Percentiles rank a stretch among this genome's conserved stretches.
Conservation (phyloP, 805 yeast species). For the Ogataea pignaliae region DNA sequence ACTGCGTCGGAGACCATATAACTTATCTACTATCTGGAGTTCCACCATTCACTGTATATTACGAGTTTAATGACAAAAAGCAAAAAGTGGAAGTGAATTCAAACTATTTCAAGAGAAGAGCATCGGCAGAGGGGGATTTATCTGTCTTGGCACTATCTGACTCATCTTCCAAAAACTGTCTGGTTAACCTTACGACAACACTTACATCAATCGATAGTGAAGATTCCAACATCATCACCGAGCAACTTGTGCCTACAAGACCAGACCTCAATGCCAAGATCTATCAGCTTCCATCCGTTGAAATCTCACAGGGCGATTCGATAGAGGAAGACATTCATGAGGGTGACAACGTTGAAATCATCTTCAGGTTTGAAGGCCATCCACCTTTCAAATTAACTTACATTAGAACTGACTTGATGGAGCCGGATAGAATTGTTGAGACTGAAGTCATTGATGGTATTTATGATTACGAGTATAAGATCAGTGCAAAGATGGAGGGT, state of each 20-base stretch:
- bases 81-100: conserved; percentile 48
- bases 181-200: conserved; percentile 50
- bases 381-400: conserved; percentile 91
- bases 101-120: conserved; percentile 54
- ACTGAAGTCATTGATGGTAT: conserved; percentile 65
- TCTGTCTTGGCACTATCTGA: conserved; percentile 67
- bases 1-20: conserved; percentile 92
- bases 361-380: conserved; percentile 75
- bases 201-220: conserved; percentile 16
- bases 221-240: neutral
- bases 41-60: conserved; percentile 74
- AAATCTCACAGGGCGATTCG: conserved; percentile 73
- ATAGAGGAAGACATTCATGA: conserved; percentile 82
- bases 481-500: conserved; percentile 82
- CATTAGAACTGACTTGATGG: conserved; percentile 51
- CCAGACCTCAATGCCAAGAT: conserved; percentile 31
- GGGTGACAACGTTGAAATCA: conserved; percentile 89
- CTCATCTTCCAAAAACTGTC: conserved; percentile 65
- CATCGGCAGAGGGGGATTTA: conserved; percentile 77
- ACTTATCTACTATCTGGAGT: conserved; percentile 71
- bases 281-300: conserved; percentile 66
- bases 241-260: conserved; percentile 9
- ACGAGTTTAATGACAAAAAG: conserved; percentile 60
- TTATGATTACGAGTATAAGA: conserved; percentile 60
- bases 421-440: conserved; percentile 38